Base-by-base conservation (phyloP, 1,284 basidiomycete species). In the Gastroboletus turbinatus region DNA sequence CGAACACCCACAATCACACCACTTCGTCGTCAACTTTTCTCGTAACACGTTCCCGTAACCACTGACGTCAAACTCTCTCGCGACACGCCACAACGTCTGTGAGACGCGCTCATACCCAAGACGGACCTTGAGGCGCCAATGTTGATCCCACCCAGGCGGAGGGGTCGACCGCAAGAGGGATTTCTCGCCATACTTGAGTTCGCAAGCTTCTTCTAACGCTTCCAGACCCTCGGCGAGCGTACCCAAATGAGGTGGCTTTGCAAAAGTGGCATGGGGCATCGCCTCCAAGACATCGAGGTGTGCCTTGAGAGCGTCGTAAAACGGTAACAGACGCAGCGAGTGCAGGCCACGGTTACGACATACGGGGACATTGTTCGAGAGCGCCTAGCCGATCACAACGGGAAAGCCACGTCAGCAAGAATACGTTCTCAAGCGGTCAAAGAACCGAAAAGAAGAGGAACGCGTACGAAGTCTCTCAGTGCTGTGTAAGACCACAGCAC, bases 1-100 rank as follows among this genome's bases (percentile, higher is more conserved):
- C 50, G 85, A 87, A 66, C 86, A 88, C 3, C 86, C 86, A 68
- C 87, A 88, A 57, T 87, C 84, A 64, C 86, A 88, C 86, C 87
- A 88, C 61, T 88, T 88, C 4, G 74, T 78, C 11, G 81, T 84
- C 49, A 88, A 68, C 68, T 88, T 88, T 62, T 88, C 86, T 27
- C 85, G 73, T 33, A 88, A 70, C 11, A 87, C 80, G n/a, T 76
- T 72, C 1, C 86, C 86, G 60, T 87, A 88, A 10, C 87, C 86
- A 35, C 82, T 76, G 3, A 86, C 82, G 62, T 87, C 83, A 58
- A 88, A 88, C 64, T 88, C 86, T 46, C 77, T 71, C 33, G 85
- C 82, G 30, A 87, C 82, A 17, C 78, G 75, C 86, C 86, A 88
- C 3, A 88, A 69, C 40, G 83, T 82, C 63, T 83, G 79, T 2